Evolutionary conservation across 257 asterid species (phyloP), one percentile per base, ranked within the genome.

Genomic region (Solanum boliviense): DNA sequence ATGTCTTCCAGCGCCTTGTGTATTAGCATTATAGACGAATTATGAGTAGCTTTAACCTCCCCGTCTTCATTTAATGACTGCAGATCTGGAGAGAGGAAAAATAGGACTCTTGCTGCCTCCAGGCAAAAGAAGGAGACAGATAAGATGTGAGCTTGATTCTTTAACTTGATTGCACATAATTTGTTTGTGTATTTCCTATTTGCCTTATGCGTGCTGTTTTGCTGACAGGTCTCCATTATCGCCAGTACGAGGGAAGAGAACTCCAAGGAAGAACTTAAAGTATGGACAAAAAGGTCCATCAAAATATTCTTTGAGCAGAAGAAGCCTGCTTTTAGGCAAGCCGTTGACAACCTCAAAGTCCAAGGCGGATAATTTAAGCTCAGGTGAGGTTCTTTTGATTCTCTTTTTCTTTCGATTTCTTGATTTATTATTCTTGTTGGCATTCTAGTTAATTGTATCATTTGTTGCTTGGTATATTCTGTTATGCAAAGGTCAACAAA

Each of bases 191-290:
- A 15, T 86, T 68, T 83, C 62, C 70, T 90, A 44, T 87, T 38
- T 60, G 86, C 86, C 90, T 89, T 85, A 84, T 90, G 84, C 85
- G 31, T 71, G 88, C 84, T 87, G 76, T 88, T 87, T 91, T 91
- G 76, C 86, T 89, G 83, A 88, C 94, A 96, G 99, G 89, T 90
- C 96, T 72, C 91, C 93, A 44, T 84, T 93, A 87, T 91, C 98
- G 87, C 93, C 92, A 93, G 92, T 91, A 71, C 94, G 93, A 92
- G 93, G 95, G 82, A 97, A 92, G 92, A 92, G 98, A 90, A 97
- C 98, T 87, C 98, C 99, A 39, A 92, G 95, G 71, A 94, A 93
- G 91, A 93, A 94, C 87, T 75, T 93, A 31, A 93, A 92, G 62
- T 90, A 87, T 89, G 91, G 78, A 86, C 93, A 82, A 88, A 91